Evolutionary conservation across 345 rosid species (phyloP).

Genomic region (Salix suchowensis): DNA sequence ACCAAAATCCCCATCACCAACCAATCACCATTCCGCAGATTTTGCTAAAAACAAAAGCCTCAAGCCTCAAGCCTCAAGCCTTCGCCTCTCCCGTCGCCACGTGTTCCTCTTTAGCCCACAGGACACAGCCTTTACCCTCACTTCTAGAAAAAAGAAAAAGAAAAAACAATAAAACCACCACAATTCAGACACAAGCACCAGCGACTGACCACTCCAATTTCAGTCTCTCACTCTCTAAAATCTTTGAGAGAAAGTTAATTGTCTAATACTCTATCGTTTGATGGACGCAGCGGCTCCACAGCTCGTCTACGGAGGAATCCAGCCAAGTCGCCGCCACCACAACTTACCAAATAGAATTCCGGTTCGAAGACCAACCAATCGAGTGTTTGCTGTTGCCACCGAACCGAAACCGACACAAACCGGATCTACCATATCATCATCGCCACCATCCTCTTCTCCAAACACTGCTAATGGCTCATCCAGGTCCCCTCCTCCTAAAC

Average conservation of each 20-base stretch:
- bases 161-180: not conserved
- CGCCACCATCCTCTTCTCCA: not conserved
- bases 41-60: too few relatives aligned
- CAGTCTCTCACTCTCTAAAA: not conserved
- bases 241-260: not conserved
- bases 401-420: conserved; percentile 62
- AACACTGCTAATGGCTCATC: conserved; percentile 40
- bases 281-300: conserved; percentile 56
- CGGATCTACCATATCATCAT: conserved; percentile 29
- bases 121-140: not conserved
- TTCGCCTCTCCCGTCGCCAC: conserved; percentile 16
- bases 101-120: conserved; percentile 13
- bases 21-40: too few relatives aligned
- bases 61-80: too few relatives aligned
- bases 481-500: conserved; percentile 12
- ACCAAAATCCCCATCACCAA: too few relatives aligned
- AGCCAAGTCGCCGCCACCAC: conserved; percentile 38
- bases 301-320: conserved; percentile 52
- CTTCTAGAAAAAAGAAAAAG: not conserved
- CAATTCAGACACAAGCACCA: not conserved
- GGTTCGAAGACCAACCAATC: conserved; percentile 24
- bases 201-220: not conserved
- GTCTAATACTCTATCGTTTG: not conserved
- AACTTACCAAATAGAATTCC: conserved; percentile 16
- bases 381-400: conserved; percentile 59